Evolutionary conservation across 2,329 filamentous ascomycete genomes (phyloP), one percentile per base, ranked within the genome.

Genomic region (Waltergamsia citrina): DNA sequence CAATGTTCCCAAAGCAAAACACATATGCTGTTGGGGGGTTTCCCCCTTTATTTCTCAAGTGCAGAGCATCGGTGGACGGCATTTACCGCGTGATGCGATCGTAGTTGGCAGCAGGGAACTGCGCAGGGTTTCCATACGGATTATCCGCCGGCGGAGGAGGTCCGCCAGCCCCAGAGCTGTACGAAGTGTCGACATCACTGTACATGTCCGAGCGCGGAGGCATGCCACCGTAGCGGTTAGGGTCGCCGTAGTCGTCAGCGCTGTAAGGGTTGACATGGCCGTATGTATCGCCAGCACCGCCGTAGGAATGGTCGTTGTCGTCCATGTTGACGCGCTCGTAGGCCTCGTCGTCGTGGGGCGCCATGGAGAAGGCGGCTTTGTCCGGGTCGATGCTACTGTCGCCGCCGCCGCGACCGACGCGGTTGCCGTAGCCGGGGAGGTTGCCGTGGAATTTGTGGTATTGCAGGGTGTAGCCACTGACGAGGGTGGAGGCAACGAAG

Each of bases 321-420:
- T 72, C 63, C 56, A 65, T 62, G 52, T 76, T 66, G 40, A 80
- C 67, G 11, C 71, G 72, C 33, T 75, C 71, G 47, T 81, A 81
- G 28, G 71, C 68, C 48, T 80, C 76, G 42, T 81, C 76, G 45
- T 76, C 74, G 48, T 77, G 71, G n/a, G 74, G 73, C 11, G 72
- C 73, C 54, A 76, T 78, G 37, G 74, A 78, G 57, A 81, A 81
- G 39, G 76, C 76, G 19, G 76, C 75, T 61, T 80, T 80, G 54
- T 81, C 76, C 1, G 77, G 77, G 50, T 81, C 77, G 44, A 79
- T 79, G 57, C 73, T 71, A 44, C 63, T 56, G 38, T 39, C 44
- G 42, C 53, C 55, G 39, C 50, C 50, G 39, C 51, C 51, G 33
- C 62, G 56, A 34, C 63, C 45, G 47, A 60, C 53, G 47, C 51